These are phyloP conservation scores for Pelargonium fulgidum DNA, from an alignment of 441 rosid species.

Conservation along the genomic window DNA sequence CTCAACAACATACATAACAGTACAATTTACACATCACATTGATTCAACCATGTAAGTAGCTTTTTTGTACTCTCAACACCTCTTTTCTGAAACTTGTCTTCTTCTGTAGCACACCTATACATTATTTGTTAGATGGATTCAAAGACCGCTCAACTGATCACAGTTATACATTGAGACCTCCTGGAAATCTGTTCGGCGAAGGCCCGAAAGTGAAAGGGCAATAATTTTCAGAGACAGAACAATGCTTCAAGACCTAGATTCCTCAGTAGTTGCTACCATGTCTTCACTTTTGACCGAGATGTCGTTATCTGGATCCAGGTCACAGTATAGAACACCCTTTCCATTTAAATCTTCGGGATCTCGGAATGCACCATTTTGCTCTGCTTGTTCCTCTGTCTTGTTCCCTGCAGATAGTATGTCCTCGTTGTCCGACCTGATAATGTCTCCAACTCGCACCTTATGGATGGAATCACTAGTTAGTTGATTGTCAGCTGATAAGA, in stretches of 20 bases:
- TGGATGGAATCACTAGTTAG: conserved; percentile 7
- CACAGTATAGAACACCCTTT: conserved; percentile 36
- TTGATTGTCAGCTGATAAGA: not conserved
- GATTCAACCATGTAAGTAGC: too few species aligned
- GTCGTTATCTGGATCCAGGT: conserved; percentile 32
- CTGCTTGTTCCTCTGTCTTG: conserved; percentile 24
- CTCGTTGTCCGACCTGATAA: conserved; percentile 17
- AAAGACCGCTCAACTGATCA: not conserved
- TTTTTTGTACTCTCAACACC: too few species aligned
- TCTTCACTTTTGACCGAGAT: conserved; percentile 30
- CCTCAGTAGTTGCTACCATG: not conserved
- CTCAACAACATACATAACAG: too few species aligned
- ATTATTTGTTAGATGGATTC: not conserved
- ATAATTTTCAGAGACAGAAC: not conserved
- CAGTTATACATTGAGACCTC: not conserved
- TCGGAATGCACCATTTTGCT: conserved; percentile 15
- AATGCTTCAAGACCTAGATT: not conserved
- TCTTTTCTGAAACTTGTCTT: too few species aligned
- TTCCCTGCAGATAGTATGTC: conserved; percentile 24
- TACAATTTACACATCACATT: too few species aligned
- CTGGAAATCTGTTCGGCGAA: not conserved
- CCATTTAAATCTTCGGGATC: conserved; percentile 30
- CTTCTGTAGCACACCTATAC: too few species aligned
- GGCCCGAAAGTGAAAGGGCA: not conserved
- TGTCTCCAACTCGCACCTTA: conserved; percentile 37